Evolutionary conservation across 2,329 filamentous ascomycete species (phyloP).

Genomic region (Elsinoe perseae): DNA sequence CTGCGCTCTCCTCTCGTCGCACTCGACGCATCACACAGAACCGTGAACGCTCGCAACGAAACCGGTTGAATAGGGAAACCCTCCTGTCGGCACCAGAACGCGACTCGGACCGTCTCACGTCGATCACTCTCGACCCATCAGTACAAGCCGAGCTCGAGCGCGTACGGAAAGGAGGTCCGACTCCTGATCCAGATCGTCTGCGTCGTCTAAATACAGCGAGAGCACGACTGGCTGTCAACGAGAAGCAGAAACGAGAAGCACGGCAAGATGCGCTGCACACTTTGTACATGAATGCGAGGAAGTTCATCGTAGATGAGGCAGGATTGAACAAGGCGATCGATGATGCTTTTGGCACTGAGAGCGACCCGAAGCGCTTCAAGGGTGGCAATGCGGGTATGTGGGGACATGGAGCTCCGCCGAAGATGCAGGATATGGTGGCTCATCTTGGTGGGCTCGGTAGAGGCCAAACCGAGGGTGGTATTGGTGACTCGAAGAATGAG

Average conservation of each 20-base stretch:
- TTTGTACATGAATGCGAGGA: constrained; percentile 78
- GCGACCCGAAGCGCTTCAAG: constrained; percentile 32
- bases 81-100: constrained; percentile 58
- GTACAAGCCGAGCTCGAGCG: constrained; percentile 27
- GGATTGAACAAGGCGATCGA: constrained; percentile 70
- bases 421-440: constrained; percentile 41
- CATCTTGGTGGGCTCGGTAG: constrained; percentile 24
- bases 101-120: constrained; percentile 69
- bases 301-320: constrained; percentile 76
- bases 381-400: constrained; percentile 42
- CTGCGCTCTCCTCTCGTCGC: constrained; percentile 5
- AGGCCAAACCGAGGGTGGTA: constrained; percentile 30
- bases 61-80: constrained; percentile 44
- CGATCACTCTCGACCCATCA: constrained; percentile 43
- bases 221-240: constrained; percentile 21
- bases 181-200: constrained; percentile 57
- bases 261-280: constrained; percentile 67
- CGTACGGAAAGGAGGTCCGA: constrained; percentile 30
- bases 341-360: constrained; percentile 60
- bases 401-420: constrained; percentile 41
- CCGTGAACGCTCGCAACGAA: constrained; percentile 37
- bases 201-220: constrained; percentile 39
- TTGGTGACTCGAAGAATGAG: constrained; percentile 30
- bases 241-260: constrained; percentile 30
- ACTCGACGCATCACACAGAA: background rate